Evolutionary conservation across 2,329 filamentous ascomycete species (phyloP), one percentile per base, ranked within the genome.

Genomic region (Aspergillus chevalieri): DNA sequence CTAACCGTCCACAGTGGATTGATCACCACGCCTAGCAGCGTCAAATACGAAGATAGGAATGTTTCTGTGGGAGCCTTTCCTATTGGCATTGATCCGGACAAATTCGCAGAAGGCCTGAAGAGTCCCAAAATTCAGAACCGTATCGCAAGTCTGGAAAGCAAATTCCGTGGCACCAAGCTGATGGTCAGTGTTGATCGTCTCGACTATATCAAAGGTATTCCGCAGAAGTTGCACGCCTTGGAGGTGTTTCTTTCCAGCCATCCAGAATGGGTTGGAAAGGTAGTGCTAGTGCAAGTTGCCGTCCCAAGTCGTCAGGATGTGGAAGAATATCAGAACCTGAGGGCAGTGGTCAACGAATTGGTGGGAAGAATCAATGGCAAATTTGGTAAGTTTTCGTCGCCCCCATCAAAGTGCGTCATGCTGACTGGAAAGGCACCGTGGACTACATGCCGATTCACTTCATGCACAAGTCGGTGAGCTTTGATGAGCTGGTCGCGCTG

Each of bases 371-470:
- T 96, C 75, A 96, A 96, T 66, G 92, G 91, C 64, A 89, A 87
- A 66, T 96, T 96, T 63, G 91, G 77, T 78, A 65, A 48, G 72
- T 59, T 38, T 36, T 33, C 39, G 33, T 14, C 9, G 17, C 14
- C 12, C 12, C 30, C 17, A 26, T 19, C 10, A 24, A 28, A 10
- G 24, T 10, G 19, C 21, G 43, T 53, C 52, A 54, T 50, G 48
- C 49, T 59, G 49, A 52, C 46, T 3, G 14, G 24, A 3, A 26
- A 79, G 77, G 91, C 67, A 95, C 89, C 26, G 86, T 96, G 63
- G 91, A 95, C 69, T 96, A 95, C 74, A 95, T 94, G 86, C 92
- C 91, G 1, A 95, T 96, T 61, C 91, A 96, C 72, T 96, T 95
- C 75, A 84, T 96, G 64, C 91, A 96, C 74, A 92, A 95, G 73